These are phyloP conservation scores for Entamoeba histolytica DNA, from an alignment of 208 protist genomes.

Conservation along the genomic window DNA sequence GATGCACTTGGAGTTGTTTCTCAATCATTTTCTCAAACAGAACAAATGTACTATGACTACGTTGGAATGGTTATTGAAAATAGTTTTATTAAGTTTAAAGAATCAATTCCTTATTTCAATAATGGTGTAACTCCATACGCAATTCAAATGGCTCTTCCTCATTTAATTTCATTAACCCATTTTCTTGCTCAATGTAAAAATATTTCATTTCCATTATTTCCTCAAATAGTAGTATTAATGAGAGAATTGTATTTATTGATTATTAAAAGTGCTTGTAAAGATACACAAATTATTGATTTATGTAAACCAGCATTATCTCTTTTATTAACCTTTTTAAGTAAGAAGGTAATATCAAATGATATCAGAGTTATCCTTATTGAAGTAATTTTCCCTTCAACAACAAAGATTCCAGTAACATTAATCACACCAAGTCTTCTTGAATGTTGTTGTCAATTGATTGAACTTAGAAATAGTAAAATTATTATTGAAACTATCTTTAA, in stretches of 20 bases:
- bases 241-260: neutral
- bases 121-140: neutral
- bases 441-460: neutral
- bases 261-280: neutral
- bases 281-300: neutral
- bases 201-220: neutral
- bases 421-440: neutral
- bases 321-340: neutral
- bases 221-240: neutral
- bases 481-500: neutral
- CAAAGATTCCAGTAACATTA: neutral
- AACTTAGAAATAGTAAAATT: neutral
- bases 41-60: neutral
- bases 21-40: neutral
- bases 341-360: neutral
- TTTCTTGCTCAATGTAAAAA: neutral
- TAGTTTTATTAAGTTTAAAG: neutral
- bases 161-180: neutral
- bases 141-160: neutral
- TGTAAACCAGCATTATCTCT: neutral
- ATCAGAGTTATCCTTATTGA: neutral
- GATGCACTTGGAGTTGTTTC: neutral
- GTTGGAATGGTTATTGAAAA: neutral
- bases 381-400: neutral
- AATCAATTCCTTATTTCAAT: neutral